phyloP scores from a whole-genome alignment of 1,284 basidiomycete genomes.

The Leucoagaricus sp. region DNA sequence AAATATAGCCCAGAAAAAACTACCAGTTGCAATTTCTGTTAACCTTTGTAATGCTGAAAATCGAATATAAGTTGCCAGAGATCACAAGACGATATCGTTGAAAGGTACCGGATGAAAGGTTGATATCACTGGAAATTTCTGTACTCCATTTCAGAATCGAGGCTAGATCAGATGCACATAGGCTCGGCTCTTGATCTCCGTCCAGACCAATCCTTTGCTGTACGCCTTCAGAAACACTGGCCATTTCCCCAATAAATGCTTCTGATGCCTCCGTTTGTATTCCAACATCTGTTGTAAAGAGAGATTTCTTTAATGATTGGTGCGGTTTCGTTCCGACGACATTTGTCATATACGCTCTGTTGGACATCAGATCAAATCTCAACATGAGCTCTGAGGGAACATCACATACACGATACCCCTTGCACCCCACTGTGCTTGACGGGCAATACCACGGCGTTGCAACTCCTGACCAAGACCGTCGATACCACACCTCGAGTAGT shows the following conservation, averaged over 20 bases:
- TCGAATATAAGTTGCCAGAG: background rate
- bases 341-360: conserved; percentile 52
- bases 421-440: conserved; percentile 71
- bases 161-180: conserved; percentile 59
- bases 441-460: conserved; percentile 61
- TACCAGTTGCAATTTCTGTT: conserved; percentile 70
- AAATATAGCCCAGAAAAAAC: conserved; percentile 12
- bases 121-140: conserved; percentile 72
- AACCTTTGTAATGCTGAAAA: conserved; percentile 57
- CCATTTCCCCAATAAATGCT: conserved; percentile 38
- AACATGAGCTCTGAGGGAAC: background rate
- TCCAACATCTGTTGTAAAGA: conserved; percentile 59
- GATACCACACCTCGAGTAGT: conserved; percentile 68
- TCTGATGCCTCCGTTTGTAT: conserved; percentile 65
- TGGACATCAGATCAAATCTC: conserved; percentile 3
- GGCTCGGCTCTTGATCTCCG: conserved; percentile 54
- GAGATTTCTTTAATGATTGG: conserved; percentile 50
- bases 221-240: conserved; percentile 30
- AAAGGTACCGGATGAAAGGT: conserved; percentile 54
- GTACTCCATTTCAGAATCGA: conserved; percentile 71
- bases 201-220: conserved; percentile 37
- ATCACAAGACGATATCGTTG: background rate
- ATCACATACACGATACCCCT: conserved; percentile 63
- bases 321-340: conserved; percentile 46
- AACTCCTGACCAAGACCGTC: conserved; percentile 65